phyloP scores from a whole-genome alignment of 768 basidiomycete genomes.

The Podaxis sp. region DNA sequence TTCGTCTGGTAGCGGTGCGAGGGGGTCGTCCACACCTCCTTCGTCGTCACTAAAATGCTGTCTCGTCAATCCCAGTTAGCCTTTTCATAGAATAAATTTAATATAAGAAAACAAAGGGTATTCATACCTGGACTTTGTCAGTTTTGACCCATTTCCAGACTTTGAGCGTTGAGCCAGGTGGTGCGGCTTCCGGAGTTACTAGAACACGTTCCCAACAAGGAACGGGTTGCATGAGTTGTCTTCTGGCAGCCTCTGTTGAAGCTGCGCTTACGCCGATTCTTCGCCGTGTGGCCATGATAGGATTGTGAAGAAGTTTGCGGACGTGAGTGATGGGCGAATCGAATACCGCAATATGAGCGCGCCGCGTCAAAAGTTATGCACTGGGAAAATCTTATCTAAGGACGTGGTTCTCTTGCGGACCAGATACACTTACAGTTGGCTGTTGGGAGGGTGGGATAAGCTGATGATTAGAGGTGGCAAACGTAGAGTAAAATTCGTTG shows the following conservation, averaged over 20 bases:
- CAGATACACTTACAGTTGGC: no score
- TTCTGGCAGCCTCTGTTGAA: slow-evolving; percentile 76
- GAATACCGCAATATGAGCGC: background rate
- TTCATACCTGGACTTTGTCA: slow-evolving; percentile 68
- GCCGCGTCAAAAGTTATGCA: background rate
- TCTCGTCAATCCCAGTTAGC: background rate
- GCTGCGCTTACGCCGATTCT: slow-evolving; percentile 76
- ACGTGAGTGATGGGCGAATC: background rate
- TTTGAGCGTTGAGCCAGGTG: slow-evolving; percentile 58
- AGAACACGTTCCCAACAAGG: slow-evolving; percentile 82
- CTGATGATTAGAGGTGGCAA: no score
- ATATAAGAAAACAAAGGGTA: background rate
- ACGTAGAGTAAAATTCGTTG: no score
- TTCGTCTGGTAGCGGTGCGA: slow-evolving; percentile 78
- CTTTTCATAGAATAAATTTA: background rate
- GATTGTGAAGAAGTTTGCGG: background rate
- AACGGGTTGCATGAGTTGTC: slow-evolving; percentile 90
- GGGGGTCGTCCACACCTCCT: slow-evolving; percentile 72
- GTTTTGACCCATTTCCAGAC: slow-evolving; percentile 80
- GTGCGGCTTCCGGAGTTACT: slow-evolving; percentile 55
- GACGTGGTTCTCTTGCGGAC: no score
- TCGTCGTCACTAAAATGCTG: slow-evolving; percentile 91
- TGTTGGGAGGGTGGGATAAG: no score
- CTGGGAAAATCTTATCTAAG: slow-evolving; percentile 11
- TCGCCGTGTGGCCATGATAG: slow-evolving; percentile 65